These are phyloP conservation scores for Diaporthe longicolla DNA, from an alignment of 2,329 filamentous ascomycete species.

Conservation along the genomic window DNA sequence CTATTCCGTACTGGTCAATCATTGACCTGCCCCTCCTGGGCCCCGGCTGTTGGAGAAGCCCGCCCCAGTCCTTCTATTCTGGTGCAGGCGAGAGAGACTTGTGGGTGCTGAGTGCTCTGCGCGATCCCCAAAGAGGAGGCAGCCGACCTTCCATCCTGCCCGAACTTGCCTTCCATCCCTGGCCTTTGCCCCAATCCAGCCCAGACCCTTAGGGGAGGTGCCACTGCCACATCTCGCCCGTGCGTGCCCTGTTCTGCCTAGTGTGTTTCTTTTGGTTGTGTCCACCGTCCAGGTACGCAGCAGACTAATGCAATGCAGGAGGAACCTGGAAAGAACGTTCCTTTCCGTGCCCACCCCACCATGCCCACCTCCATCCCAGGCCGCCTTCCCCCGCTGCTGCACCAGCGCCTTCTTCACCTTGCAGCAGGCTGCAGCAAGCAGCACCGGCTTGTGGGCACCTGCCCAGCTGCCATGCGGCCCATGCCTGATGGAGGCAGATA, in stretches of 20 bases:
- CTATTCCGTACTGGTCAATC: conserved; percentile 8
- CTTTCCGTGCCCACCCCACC: conserved; percentile 28
- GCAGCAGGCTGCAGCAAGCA: conserved; percentile 1
- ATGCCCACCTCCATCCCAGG: not conserved
- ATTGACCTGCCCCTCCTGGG: not conserved
- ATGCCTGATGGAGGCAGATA: not conserved
- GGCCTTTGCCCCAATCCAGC: not conserved
- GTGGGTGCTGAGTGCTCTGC: not conserved
- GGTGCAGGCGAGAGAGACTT: not conserved
- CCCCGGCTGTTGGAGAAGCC: not conserved
- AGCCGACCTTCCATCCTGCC: not conserved
- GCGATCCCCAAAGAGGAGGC: conserved; percentile 22
- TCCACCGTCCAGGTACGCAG: no score
- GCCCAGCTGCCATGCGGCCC: conserved; percentile 8
- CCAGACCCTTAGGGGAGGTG: conserved; percentile 16
- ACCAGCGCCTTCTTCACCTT: not conserved
- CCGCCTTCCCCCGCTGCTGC: not conserved
- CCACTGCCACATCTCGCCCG: conserved; percentile 8
- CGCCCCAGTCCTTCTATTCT: not conserved
- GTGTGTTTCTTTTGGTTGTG: not conserved
- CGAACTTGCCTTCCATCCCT: not conserved
- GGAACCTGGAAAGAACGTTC: conserved; percentile 34
- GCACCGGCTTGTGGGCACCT: conserved; percentile 15
- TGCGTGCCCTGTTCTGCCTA: conserved; percentile 9
- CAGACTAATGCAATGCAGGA: conserved; percentile 30